Percentiles rank a stretch among this genome's conserved stretches.
Evolutionary conservation across 169 alveolate species (phyloP).

Genomic region (Babesia ovata): DNA sequence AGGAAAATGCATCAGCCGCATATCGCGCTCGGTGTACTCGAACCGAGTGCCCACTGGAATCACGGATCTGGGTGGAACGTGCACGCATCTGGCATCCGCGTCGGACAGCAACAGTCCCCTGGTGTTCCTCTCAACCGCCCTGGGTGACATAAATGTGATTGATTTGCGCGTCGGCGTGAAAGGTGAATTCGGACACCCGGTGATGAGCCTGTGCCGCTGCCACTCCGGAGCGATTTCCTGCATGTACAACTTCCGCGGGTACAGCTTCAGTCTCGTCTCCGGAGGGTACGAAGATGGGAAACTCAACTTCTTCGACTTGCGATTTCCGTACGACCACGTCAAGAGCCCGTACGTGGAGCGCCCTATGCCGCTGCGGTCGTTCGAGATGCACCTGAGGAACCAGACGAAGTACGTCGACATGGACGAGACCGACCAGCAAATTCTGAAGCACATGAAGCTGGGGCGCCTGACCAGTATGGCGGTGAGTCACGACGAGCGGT

Average conservation of each 20-base stretch:
- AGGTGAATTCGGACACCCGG: conserved; percentile 49
- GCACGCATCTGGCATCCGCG: conserved; percentile 36
- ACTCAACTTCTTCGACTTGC: conserved; percentile 35
- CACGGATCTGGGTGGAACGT: conserved; percentile 28
- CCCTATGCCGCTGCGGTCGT: conserved; percentile 25
- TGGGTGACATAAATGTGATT: conserved; percentile 29
- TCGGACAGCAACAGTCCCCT: conserved; percentile 29
- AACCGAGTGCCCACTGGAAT: conserved; percentile 4
- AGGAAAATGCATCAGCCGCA: conserved; percentile 43
- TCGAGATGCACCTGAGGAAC: conserved; percentile 32
- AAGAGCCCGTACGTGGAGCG: conserved; percentile 26
- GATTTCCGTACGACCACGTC: conserved; percentile 41
- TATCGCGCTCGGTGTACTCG: conserved; percentile 23
- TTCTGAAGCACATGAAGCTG: conserved; percentile 42
- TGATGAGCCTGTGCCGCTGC: conserved; percentile 18
- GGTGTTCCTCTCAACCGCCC: conserved; percentile 34
- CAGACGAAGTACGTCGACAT: conserved; percentile 35
- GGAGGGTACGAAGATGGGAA: conserved; percentile 53
- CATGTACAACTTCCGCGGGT: conserved; percentile 40
- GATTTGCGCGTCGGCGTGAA: conserved; percentile 36
- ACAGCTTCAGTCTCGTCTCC: conserved; percentile 29
- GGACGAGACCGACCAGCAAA: conserved; percentile 45
- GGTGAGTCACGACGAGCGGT: conserved; percentile 34
- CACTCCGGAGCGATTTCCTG: conserved; percentile 34
- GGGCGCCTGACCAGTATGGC: conserved; percentile 38